phyloP scores from a whole-genome alignment of 2,329 filamentous ascomycete genomes.

The Beauveria sp. region DNA sequence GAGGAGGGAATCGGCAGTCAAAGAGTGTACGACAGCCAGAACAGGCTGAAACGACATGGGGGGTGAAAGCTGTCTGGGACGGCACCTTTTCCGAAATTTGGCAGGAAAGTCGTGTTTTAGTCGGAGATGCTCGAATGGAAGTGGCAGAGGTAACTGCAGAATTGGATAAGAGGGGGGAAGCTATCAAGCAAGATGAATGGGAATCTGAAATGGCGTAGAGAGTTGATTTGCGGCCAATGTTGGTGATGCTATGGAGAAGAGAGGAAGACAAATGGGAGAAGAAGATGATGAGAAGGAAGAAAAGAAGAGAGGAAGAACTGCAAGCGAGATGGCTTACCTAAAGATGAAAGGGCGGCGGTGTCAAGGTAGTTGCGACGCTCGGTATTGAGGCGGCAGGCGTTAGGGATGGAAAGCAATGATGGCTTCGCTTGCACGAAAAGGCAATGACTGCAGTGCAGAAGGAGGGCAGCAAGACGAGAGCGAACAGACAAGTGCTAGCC shows the following conservation, averaged over 20 bases:
- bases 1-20: background rate
- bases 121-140: background rate
- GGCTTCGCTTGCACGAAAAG: background rate
- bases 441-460: background rate
- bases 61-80: background rate
- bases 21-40: background rate
- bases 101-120: constrained; percentile 1
- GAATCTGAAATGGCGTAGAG: constrained; percentile 27
- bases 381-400: constrained; percentile 14
- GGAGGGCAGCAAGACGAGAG: background rate
- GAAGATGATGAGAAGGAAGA: constrained; percentile 12
- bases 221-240: constrained; percentile 34
- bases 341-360: constrained; percentile 13
- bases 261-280: constrained; percentile 25
- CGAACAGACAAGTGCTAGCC: background rate
- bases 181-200: constrained; percentile 50
- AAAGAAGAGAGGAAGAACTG: constrained; percentile 3
- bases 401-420: constrained; percentile 15
- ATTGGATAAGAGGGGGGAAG: constrained; percentile 40
- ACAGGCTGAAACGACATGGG: background rate
- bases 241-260: constrained; percentile 38
- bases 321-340: constrained; percentile 13
- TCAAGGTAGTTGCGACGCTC: constrained; percentile 10
- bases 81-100: background rate
- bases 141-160: constrained; percentile 5